Percentiles rank a stretch among this genome's conserved stretches.
Conservation (phyloP, 148 eudicot genomes). For the Polygonum aviculare region DNA sequence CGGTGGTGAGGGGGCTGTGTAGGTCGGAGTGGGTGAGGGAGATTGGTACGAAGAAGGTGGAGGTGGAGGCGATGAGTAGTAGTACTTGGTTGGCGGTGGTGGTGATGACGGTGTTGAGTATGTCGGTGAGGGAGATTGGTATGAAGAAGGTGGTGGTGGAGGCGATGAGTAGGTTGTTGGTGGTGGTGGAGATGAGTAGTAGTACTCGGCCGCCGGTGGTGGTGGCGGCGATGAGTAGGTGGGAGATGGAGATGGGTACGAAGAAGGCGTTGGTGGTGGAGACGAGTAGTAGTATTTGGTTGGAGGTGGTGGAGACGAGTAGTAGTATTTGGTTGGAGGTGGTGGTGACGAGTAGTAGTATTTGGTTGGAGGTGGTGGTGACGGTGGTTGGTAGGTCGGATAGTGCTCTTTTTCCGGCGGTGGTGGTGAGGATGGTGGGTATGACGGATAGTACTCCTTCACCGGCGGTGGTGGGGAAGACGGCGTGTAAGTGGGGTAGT, state of each 20-base stretch:
- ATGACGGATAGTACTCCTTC: neutral
- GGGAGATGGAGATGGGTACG: slow-evolving; percentile 9
- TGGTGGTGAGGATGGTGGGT: slow-evolving; percentile 15
- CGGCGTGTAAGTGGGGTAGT: slow-evolving; percentile 1
- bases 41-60: neutral
- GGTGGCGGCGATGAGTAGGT: too few species aligned
- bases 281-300: too few species aligned
- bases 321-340: too few species aligned
- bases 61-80: neutral
- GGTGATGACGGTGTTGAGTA: neutral
- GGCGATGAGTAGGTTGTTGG: slow-evolving; percentile 10
- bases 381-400: too few species aligned
- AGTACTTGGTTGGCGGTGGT: neutral
- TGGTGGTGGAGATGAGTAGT: slow-evolving; percentile 18
- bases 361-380: too few species aligned
- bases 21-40: slow-evolving; percentile 15
- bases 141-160: slow-evolving; percentile 13
- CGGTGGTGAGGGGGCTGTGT: slow-evolving; percentile 1
- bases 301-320: too few species aligned
- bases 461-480: neutral
- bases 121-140: neutral
- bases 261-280: too few species aligned
- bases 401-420: neutral
- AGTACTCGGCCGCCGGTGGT: slow-evolving; percentile 2
- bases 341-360: neutral